Base-by-base conservation (phyloP, 2,329 filamentous ascomycete species). In the Aspergillus pseudoglaucus region DNA sequence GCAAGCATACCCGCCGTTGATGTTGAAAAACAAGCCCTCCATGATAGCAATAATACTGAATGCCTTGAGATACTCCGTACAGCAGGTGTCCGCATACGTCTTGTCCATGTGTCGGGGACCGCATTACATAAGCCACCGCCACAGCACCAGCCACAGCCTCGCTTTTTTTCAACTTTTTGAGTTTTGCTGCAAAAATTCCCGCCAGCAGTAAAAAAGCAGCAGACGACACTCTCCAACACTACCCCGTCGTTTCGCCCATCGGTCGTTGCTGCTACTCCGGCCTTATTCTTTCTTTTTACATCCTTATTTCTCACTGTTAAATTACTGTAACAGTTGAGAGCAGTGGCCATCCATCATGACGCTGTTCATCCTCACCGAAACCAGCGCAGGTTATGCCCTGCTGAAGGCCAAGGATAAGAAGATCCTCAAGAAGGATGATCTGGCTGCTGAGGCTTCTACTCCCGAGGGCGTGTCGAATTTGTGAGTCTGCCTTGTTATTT, bases 341-440 rank as follows among this genome's bases (percentile, higher is more conserved):
- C 60, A 54, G 62, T 60, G 59, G 54, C 54, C 56, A 59, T 59
- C 54, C 71, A 82, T 59, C 57, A 93, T 93, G 87, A 86, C 87
- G 75, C 83, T 93, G 69, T 94, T 95, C 74, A 87, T 96, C 75
- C 84, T 96, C 62, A 86, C 86, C 65, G 90, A 96, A 76, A 96
- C 90, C 70, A 88, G 88, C 73, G 90, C 90, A 61, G 95, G 93
- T 70, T 97, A 97, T 77, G 93, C 90, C 72, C 83, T 98, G 70
- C 90, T 98, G 78, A 97, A 98, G 80, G 87, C 91, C 62, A 89
- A 90, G 71, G 91, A 97, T 81, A 97, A 96, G 83, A 97, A 97
- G 79, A 81, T 97, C 51, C 79, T 98, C 57, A 93, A 95, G 73
- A 84, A 87, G 64, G 86, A 91, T 73, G 84, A 90, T 65, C 73